phyloP scores from a whole-genome alignment of 2,329 filamentous ascomycete species.

The Teratosphaeria epicoccoides region DNA sequence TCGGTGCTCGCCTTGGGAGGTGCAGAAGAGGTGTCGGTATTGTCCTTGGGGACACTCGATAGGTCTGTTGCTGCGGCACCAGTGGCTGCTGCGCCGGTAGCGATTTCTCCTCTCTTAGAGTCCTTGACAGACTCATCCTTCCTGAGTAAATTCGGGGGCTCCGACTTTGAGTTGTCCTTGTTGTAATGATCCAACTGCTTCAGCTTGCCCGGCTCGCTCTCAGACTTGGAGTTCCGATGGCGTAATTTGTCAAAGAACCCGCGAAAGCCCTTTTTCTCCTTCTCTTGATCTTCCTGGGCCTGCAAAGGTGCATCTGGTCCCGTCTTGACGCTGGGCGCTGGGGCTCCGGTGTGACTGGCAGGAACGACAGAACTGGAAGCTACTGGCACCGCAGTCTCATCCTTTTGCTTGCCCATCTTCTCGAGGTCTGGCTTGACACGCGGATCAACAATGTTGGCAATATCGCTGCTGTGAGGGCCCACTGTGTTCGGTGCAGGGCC shows the following conservation, averaged over 20 bases:
- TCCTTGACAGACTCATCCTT: neutral
- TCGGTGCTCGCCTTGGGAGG: neutral
- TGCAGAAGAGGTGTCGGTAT: neutral
- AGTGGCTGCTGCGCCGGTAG: slow-evolving; percentile 2
- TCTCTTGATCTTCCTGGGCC: slow-evolving; percentile 1
- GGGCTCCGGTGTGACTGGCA: neutral
- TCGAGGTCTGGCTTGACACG: slow-evolving; percentile 15
- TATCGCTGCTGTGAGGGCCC: slow-evolving; percentile 15
- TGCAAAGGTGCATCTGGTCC: neutral
- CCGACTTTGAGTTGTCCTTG: neutral
- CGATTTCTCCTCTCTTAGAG: slow-evolving; percentile 2
- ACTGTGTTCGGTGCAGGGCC: slow-evolving; percentile 14
- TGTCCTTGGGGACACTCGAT: neutral
- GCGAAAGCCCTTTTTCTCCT: slow-evolving; percentile 18
- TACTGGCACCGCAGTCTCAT: slow-evolving; percentile 9
- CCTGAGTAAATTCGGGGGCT: neutral
- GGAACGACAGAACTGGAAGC: neutral
- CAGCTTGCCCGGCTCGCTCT: slow-evolving; percentile 8
- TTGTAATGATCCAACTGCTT: neutral
- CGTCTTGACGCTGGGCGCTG: slow-evolving; percentile 7
- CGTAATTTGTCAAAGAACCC: slow-evolving; percentile 22
- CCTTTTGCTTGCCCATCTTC: slow-evolving; percentile 15
- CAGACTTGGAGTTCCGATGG: slow-evolving; percentile 9
- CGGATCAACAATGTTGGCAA: slow-evolving; percentile 15
- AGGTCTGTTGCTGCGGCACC: slow-evolving; percentile 2